A percentile compares a stretch with the other conserved stretches of the same genome.
Evolutionary conservation across 176 grass and related monocot genomes (phyloP).

Genomic region (Guadua angustifolia): DNA sequence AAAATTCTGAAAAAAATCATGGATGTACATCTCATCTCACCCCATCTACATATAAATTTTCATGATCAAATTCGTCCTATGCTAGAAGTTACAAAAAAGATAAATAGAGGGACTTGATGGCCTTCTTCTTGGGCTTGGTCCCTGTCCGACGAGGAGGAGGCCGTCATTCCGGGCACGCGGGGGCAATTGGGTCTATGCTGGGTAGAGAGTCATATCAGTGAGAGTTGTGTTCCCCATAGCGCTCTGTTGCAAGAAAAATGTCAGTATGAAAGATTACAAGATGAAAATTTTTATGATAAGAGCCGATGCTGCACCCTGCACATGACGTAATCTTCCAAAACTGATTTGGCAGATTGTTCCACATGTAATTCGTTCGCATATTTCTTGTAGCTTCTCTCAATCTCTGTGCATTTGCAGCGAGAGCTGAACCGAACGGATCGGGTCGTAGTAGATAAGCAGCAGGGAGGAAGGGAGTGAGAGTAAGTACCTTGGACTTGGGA

Average conservation of each 20-base stretch:
- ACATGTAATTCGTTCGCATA: background rate
- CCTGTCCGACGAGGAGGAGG: constrained; percentile 46
- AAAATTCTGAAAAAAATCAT: too few relatives aligned
- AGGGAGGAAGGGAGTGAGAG: background rate
- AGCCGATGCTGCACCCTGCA: background rate
- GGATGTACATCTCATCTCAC: too few relatives aligned
- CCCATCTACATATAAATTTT: too few relatives aligned
- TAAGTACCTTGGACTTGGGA: background rate
- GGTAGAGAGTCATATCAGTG: constrained; percentile 76
- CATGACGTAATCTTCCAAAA: background rate
- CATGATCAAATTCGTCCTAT: too few relatives aligned
- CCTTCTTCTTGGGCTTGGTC: constrained; percentile 72
- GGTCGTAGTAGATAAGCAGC: background rate
- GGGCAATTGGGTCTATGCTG: constrained; percentile 28
- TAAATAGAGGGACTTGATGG: constrained; percentile 90
- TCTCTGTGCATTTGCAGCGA: too few relatives aligned
- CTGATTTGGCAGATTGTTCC: background rate
- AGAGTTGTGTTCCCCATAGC: constrained; percentile 53
- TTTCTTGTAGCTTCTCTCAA: too few relatives aligned
- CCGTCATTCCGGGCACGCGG: background rate
- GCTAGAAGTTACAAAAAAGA: too few relatives aligned
- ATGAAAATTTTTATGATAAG: background rate
- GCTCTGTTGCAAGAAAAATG: constrained; percentile 20
- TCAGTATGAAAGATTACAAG: background rate
- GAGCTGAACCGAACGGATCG: background rate